Base-by-base conservation (phyloP, 805 yeast genomes). In the Starmerella etchellsii region DNA sequence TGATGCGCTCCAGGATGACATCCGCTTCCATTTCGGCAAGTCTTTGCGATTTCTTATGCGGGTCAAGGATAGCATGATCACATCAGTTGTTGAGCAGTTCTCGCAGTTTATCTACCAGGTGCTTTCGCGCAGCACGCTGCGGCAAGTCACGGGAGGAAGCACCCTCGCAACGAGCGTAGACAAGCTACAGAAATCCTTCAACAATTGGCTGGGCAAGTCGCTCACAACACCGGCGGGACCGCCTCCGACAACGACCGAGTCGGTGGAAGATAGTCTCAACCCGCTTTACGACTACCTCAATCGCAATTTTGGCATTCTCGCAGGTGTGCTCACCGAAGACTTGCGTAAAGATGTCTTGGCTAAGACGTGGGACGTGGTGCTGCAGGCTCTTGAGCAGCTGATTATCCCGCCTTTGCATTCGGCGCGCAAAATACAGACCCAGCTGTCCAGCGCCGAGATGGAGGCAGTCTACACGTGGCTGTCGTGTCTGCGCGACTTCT, bases 1-100 rank as follows among this genome's bases (percentile, higher is more conserved):
- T 49, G 96, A 87, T 54, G 71, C 74, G 39, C 95, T 87, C 51
- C 69, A 76, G 35, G 73, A 72, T 30, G 94, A 87, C 59, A 84
- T 94, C 1, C 61, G 82, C 8, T 88, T 81, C 53, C 79, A 77
- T 34, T 69, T 88, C 59, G 93, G 94, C 1, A 70, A 78, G 48
- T 77, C 88, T 0, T 73, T 78, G 51, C 64, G 88, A 47, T 69
- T 76, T 1, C 62, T 88, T 23, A 61, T 67, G 25, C 68, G 85
- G 44, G 67, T 77, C 1, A 74, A 76, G 55, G 80, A 80, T 40
- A 70, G 81, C 41, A 72, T 80, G 43, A 69, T 81, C 37, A 73
- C 76, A 41, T 56, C 74, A 42, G 72, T 88, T 47, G 91, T 82
- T 8, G 80, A 73, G 38, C 79, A 81, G 49, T 81, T 85, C 50